These are phyloP conservation scores for Oryza glaberrima DNA, from an alignment of 176 grass and related monocot genomes.

Conservation along the genomic window DNA sequence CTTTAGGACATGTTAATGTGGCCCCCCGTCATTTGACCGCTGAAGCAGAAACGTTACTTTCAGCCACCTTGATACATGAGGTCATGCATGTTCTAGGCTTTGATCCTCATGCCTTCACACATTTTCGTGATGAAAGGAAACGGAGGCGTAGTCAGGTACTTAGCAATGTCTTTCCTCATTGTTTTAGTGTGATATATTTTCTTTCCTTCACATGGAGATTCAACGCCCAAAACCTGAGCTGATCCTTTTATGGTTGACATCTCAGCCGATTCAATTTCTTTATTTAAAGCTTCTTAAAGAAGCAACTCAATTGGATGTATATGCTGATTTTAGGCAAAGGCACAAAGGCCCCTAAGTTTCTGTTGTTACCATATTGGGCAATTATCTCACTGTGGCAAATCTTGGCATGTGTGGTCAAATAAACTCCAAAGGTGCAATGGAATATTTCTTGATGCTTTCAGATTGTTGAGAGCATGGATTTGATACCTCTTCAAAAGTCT, in stretches of 20 bases:
- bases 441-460: neutral
- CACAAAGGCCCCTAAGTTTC: conserved; percentile 21
- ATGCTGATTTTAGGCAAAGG: conserved; percentile 10
- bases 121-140: conserved; percentile 98
- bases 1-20: conserved; percentile 94
- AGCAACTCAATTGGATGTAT: neutral
- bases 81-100: conserved; percentile 99
- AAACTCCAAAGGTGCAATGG: neutral
- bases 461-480: neutral
- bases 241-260: no score
- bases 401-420: conserved; percentile 20
- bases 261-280: neutral
- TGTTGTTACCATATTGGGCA: neutral
- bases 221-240: neutral
- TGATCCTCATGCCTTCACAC: conserved; percentile 98
- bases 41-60: conserved; percentile 98
- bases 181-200: conserved; percentile 10
- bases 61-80: conserved; percentile 94
- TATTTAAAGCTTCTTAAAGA: neutral
- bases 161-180: conserved; percentile 11
- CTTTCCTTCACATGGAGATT: neutral
- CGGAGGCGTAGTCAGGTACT: conserved; percentile 81
- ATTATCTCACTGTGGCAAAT: conserved; percentile 13
- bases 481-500: conserved; percentile 12
- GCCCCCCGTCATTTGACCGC: conserved; percentile 96